phyloP scores from a whole-genome alignment of 352 stramenopile genomes.

The Plasmopara viticola region DNA sequence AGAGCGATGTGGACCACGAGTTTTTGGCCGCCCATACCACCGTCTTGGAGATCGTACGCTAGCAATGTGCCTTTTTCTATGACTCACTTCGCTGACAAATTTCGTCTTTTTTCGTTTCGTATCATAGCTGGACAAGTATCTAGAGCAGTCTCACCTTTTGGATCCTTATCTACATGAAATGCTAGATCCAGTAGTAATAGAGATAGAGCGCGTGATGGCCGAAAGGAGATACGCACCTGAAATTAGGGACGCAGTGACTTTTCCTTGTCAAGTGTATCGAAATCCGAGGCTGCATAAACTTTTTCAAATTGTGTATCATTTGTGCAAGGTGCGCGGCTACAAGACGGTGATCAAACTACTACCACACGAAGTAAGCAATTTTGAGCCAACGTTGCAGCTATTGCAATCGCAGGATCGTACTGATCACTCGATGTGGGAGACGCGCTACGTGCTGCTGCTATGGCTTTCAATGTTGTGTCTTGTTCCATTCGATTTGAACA shows the following conservation, averaged over 20 bases:
- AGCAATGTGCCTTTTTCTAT: background rate
- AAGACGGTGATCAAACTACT: slow-evolving; percentile 96
- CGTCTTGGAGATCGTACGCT: slow-evolving; percentile 47
- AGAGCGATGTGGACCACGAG: slow-evolving; percentile 42
- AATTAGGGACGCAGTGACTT: slow-evolving; percentile 24
- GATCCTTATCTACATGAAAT: slow-evolving; percentile 81
- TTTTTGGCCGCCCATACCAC: slow-evolving; percentile 35
- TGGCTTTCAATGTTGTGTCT: slow-evolving; percentile 98
- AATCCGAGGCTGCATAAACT: slow-evolving; percentile 75
- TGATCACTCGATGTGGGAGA: slow-evolving; percentile 69
- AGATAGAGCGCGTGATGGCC: slow-evolving; percentile 56
- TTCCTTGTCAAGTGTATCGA: slow-evolving; percentile 74
- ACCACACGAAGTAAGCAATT: slow-evolving; percentile 92
- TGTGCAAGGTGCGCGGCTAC: slow-evolving; percentile 95
- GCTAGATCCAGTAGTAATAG: slow-evolving; percentile 56
- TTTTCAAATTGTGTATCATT: slow-evolving; percentile 91
- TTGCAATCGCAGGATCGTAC: slow-evolving; percentile 82
- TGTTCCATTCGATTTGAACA: slow-evolving; percentile 95
- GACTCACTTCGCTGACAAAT: slow-evolving; percentile 1
- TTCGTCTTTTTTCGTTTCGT: background rate
- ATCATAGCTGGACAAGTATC: slow-evolving; percentile 76
- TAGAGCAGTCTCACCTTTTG: slow-evolving; percentile 86
- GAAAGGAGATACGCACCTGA: slow-evolving; percentile 18
- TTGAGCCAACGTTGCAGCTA: slow-evolving; percentile 91
- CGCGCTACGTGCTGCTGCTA: slow-evolving; percentile 88